A percentile compares a stretch with the other conserved stretches of the same genome.
These are phyloP conservation scores for Tremella yokohamensis DNA, from an alignment of 768 basidiomycete species.

Conservation along the genomic window DNA sequence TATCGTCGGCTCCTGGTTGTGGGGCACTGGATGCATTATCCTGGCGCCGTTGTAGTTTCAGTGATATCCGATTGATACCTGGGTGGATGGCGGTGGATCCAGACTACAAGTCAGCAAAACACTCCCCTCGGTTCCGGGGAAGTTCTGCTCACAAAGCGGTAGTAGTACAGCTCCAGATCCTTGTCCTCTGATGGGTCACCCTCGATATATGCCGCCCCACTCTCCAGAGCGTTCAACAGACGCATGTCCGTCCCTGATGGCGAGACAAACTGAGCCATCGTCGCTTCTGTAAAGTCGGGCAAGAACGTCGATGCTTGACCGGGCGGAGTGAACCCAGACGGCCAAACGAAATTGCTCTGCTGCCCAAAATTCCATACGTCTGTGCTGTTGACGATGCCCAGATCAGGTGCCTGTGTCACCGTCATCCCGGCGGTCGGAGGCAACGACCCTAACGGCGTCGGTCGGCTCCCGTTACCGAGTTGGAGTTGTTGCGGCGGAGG, in stretches of 20 bases:
- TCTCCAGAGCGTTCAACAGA: slow-evolving; percentile 35
- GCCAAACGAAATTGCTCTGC: slow-evolving; percentile 31
- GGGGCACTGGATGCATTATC: slow-evolving; percentile 31
- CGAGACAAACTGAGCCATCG: slow-evolving; percentile 15
- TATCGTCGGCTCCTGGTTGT: slow-evolving; percentile 26
- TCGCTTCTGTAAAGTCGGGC: slow-evolving; percentile 9
- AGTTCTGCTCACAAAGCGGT: slow-evolving; percentile 41
- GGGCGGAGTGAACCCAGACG: slow-evolving; percentile 30
- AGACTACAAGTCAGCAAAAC: slow-evolving; percentile 23
- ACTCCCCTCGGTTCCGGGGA: not conserved
- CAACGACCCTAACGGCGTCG: not conserved
- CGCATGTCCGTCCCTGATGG: slow-evolving; percentile 26
- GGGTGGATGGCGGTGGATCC: slow-evolving; percentile 48
- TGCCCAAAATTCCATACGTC: slow-evolving; percentile 2
- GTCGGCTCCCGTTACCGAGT: no score
- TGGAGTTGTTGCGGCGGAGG: not conserved
- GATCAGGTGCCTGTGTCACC: not conserved
- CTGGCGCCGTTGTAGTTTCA: slow-evolving; percentile 41
- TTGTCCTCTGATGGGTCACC: slow-evolving; percentile 45
- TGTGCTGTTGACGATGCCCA: not conserved
- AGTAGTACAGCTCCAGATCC: slow-evolving; percentile 46
- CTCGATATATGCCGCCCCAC: slow-evolving; percentile 42
- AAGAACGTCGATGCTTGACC: not conserved
- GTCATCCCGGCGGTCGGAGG: slow-evolving; percentile 2
- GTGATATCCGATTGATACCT: slow-evolving; percentile 47